Percentiles rank a stretch among this genome's conserved stretches.
Evolutionary conservation across 2,329 filamentous ascomycete species (phyloP).

Genomic region (Aureobasidium sp.): DNA sequence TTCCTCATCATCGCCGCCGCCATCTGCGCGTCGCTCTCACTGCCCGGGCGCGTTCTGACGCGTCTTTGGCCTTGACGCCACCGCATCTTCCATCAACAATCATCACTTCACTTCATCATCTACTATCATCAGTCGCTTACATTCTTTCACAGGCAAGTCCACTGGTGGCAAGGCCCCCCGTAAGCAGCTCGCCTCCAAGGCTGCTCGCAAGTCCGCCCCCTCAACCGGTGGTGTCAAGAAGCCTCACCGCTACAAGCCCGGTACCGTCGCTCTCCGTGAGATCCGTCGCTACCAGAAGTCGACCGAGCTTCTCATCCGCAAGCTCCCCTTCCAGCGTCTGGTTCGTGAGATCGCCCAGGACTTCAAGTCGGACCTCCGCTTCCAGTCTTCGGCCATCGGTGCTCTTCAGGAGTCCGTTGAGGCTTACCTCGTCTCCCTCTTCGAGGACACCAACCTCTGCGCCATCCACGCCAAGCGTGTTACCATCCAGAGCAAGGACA

Average conservation of each 20-base stretch:
- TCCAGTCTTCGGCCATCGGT: constrained; percentile 92
- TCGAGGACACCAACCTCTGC: constrained; percentile 92
- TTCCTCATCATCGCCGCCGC: constrained; percentile 19
- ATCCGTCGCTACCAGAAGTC: constrained; percentile 86
- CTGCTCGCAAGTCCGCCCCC: constrained; percentile 94
- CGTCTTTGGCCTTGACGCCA: constrained; percentile 17
- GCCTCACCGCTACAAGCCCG: constrained; percentile 50
- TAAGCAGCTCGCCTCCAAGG: constrained; percentile 99
- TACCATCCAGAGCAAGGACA: constrained; percentile 67
- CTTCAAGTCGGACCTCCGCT: constrained; percentile 67
- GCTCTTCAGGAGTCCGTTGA: constrained; percentile 94
- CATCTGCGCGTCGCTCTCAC: background rate
- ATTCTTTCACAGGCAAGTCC: constrained; percentile 56
- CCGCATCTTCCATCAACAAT: constrained; percentile 1
- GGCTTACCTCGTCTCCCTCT: constrained; percentile 92
- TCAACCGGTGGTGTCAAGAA: constrained; percentile 71
- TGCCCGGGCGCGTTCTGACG: constrained; percentile 16
- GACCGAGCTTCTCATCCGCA: constrained; percentile 77
- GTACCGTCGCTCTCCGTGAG: constrained; percentile 79
- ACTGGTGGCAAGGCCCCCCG: constrained; percentile 66
- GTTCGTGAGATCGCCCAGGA: constrained; percentile 68
- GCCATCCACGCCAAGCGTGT: constrained; percentile 95
- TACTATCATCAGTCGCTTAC: constrained; percentile 16
- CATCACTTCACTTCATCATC: constrained; percentile 17
- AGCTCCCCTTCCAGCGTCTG: constrained; percentile 72